These are phyloP conservation scores for Nitzschia putrida DNA, from an alignment of 108 stramenopile species.

Conservation along the genomic window DNA sequence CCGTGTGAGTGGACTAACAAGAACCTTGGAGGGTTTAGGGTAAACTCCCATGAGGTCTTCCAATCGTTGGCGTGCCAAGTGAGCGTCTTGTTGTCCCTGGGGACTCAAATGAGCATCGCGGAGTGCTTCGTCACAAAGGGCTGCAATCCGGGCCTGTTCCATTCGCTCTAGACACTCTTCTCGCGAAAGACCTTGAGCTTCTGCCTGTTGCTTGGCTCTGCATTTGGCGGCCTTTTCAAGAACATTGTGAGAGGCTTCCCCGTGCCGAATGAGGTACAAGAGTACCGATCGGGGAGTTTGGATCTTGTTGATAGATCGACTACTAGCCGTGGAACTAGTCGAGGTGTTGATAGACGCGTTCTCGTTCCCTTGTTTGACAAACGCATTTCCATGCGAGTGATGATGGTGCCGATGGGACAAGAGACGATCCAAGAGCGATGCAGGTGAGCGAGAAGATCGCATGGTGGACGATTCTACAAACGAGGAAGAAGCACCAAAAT, in stretches of 20 bases:
- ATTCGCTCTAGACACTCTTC: conserved; percentile 17
- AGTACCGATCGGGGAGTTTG: not conserved
- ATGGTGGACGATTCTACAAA: too few species aligned
- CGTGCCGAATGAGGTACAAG: conserved; percentile 71
- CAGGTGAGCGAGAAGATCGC: too few species aligned
- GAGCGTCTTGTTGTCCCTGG: conserved; percentile 45
- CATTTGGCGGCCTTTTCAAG: conserved; percentile 31
- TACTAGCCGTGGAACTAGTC: too few species aligned
- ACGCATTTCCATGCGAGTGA: too few species aligned
- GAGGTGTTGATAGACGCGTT: too few species aligned
- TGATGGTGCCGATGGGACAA: too few species aligned
- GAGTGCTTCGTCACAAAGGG: conserved; percentile 8
- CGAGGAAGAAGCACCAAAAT: too few species aligned
- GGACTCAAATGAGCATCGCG: conserved; percentile 17
- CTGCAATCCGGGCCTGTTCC: conserved; percentile 23
- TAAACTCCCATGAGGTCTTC: conserved; percentile 30
- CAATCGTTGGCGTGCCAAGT: conserved; percentile 21
- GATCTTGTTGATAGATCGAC: too few species aligned
- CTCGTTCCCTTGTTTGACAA: too few species aligned
- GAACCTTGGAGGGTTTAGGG: conserved; percentile 48
- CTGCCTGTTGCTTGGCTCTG: conserved; percentile 10
- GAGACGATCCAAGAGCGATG: too few species aligned
- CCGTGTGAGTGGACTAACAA: conserved; percentile 61
- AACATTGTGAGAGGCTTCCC: conserved; percentile 66
- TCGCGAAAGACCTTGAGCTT: conserved; percentile 4